Evolutionary conservation across 257 asterid genomes (phyloP).

Genomic region (Ilex aquifolium): DNA sequence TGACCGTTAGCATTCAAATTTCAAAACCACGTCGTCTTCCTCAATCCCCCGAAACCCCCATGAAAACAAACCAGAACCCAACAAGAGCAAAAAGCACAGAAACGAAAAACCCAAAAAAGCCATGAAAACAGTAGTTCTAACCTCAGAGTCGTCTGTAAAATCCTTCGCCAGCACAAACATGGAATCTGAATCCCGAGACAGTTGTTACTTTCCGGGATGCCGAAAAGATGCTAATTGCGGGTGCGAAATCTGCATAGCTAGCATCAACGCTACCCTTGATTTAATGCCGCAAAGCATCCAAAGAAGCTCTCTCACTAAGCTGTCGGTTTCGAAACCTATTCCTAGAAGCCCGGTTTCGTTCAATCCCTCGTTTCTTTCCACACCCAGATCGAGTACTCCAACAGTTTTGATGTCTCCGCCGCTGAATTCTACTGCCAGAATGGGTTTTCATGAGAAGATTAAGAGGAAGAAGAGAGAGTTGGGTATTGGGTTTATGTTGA

Average conservation of each 20-base stretch:
- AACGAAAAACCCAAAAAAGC: conserved; percentile 17
- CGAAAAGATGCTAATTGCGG: conserved; percentile 73
- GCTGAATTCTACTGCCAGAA: conserved; percentile 19
- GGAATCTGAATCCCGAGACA: conserved; percentile 49
- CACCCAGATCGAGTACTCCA: conserved; percentile 32
- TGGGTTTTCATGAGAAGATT: conserved; percentile 22
- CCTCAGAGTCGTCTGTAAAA: conserved; percentile 61
- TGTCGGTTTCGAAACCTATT: conserved; percentile 35
- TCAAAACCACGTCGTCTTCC: conserved; percentile 3
- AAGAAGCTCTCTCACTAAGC: conserved; percentile 42
- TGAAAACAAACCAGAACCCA: conserved; percentile 2
- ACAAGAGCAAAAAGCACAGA: not conserved
- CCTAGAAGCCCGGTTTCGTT: conserved; percentile 52
- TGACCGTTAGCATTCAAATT: conserved; percentile 17
- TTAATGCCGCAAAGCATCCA: conserved; percentile 46
- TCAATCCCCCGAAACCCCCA: not conserved
- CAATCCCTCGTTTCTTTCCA: conserved; percentile 28
- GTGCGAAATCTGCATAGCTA: conserved; percentile 74
- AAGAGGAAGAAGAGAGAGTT: conserved; percentile 30
- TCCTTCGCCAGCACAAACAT: conserved; percentile 26
- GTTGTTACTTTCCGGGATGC: conserved; percentile 71
- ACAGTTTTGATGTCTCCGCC: conserved; percentile 22
- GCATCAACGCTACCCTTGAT: conserved; percentile 84
- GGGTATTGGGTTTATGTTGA: conserved; percentile 19
- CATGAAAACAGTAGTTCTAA: conserved; percentile 37